Base-by-base conservation (phyloP, 1,284 basidiomycete genomes). In the Puccinia horiana region DNA sequence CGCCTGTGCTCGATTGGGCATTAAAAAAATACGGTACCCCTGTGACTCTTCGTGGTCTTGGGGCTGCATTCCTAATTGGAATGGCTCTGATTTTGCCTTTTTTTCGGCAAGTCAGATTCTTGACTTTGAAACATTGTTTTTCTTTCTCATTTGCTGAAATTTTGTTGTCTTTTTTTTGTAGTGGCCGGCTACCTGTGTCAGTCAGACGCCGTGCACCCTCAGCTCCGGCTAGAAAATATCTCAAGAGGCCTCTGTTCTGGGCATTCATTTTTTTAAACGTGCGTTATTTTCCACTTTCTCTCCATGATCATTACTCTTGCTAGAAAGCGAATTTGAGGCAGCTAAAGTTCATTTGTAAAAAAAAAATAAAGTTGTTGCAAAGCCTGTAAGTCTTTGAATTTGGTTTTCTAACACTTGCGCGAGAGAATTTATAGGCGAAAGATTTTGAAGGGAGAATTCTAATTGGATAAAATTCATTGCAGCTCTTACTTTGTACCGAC, bases 191-290 rank as follows among this genome's bases (percentile, higher is more conserved):
- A 23, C 47, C 76, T 1, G 14, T 69, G 26, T 65, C 76, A 16
- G 35, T 47, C 8, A 78, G 76, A 52, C 42, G 65, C 20, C 73
- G 42, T 56, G 63, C 26, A n/a, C 29, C 76, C 12, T 42, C 23
- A n/a, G 67, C 37, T 65, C 35, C 32, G n/a, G 26, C 65, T 18
- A 49, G 49, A 26, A 49, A 54, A 56, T 69, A 78, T 69, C 26
- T 78, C 14, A 67, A 69, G 52, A 78, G 76, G 20, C 76, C 76
- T 18, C 35, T 78, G 20, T 78, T 78, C 29, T 78, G 76, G 76
- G 76, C 76, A 61, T 78, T 78, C 47, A 69, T 47, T 37, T 67
- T 14, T 32, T 44, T 78, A 20, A 78, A 75, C 42, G 73, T 75
- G 23, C n/a, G 73, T 61, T 47, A 35, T 47, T 69, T 1, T 70